These are phyloP conservation scores for Saccharomyces hybrid DNA, from an alignment of 1,139 yeast genomes.

Conservation along the genomic window DNA sequence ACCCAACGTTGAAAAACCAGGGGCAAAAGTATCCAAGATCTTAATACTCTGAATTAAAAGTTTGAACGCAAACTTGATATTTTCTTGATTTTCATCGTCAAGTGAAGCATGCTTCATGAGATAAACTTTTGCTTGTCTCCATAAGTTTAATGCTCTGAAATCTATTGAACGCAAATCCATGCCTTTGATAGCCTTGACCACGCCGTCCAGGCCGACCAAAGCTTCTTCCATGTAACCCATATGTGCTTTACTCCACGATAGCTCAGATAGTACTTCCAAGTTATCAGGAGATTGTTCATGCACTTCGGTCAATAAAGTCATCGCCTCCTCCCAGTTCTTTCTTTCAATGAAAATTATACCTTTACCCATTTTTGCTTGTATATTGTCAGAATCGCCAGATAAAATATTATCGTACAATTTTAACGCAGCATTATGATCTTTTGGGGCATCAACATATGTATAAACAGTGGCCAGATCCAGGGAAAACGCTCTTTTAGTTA, in stretches of 20 bases:
- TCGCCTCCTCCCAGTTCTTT: conserved; percentile 50
- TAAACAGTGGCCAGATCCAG: conserved; percentile 68
- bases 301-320: conserved; percentile 45
- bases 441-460: conserved; percentile 84
- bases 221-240: conserved; percentile 49
- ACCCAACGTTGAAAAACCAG: conserved; percentile 78
- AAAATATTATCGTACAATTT: conserved; percentile 62
- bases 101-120: conserved; percentile 31
- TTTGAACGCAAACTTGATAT: conserved; percentile 41
- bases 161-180: conserved; percentile 48
- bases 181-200: conserved; percentile 42
- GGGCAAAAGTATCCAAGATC: conserved; percentile 56
- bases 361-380: conserved; percentile 69
- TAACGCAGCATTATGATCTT: conserved; percentile 69
- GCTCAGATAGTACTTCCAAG: conserved; percentile 56
- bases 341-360: conserved; percentile 70
- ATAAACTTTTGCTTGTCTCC: conserved; percentile 67
- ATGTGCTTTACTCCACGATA: conserved; percentile 71
- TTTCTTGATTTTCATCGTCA: conserved; percentile 14
- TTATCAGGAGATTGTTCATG: conserved; percentile 45
- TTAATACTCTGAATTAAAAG: conserved; percentile 57
- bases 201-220: conserved; percentile 40
- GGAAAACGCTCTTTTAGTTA: conserved; percentile 53
- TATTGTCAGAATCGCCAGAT: conserved; percentile 42
- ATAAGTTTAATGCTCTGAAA: conserved; percentile 50